Base-by-base conservation (phyloP, 75 land plant genomes). In the Sequoia sempervirens region DNA sequence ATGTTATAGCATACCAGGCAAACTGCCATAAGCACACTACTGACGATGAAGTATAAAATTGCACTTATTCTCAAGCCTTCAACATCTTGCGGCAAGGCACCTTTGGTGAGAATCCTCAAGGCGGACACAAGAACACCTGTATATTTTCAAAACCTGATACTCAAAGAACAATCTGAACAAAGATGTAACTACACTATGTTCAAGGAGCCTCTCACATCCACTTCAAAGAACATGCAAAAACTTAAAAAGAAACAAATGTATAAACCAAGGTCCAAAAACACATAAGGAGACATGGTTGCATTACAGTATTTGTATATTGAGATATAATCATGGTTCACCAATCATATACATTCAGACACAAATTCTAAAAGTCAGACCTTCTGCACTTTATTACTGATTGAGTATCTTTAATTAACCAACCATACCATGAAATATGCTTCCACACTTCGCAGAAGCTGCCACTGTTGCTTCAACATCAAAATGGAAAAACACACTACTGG, bases 91-190 rank as follows among this genome's bases (percentile, higher is more conserved):
- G 98, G 87, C 85, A 92, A 90, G 46, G 92, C 83, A 68, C 96
- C 92, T 84, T 94, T 97, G 34, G 96, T 93, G 6, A 94, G 53
- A 46, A 97, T 75, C 79, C 99, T 89, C 82, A 97, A 83, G 26
- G 91, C 45, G n/a, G 99, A 96, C 79, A 93, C 94, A 81, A 97
- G 91, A 17, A 97, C 96, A 74, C 98, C 99, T 97, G 96, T 82
- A 81, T 81, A 53, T 10, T 4, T 52, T 81, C 56, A 79, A 82
- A 50, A 82, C 32, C 18, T 2, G n/a, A 84, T 46, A 78, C 32
- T 82, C 53, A 83, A 83, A 74, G 23, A 82, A 43, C 3, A 74
- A 74, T 28, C 36, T 75, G 82, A 80, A 41, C 32, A 26, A 41
- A 32, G 11, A 75, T 78, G 12, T 18, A 43, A 45, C 14, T 78